Percentiles rank a stretch among this genome's conserved stretches.
Conservation (phyloP, 1,284 basidiomycete genomes). For the Moesziomyces parantarcticus region DNA sequence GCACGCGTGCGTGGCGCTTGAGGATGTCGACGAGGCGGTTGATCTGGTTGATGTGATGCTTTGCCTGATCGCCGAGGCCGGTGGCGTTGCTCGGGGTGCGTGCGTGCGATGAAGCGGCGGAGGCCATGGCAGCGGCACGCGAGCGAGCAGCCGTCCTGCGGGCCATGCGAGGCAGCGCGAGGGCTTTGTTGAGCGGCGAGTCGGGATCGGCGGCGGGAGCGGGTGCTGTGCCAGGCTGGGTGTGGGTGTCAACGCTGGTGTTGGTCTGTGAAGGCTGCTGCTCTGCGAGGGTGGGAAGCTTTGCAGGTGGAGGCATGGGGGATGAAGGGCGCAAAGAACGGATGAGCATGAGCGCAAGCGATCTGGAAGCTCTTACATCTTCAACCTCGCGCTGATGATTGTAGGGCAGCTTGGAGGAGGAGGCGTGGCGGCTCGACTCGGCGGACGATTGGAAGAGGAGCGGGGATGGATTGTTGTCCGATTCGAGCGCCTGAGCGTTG, state of each 20-base stretch:
- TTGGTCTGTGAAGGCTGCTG: neutral
- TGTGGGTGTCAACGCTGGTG: neutral
- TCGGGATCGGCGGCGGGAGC: conserved; percentile 11
- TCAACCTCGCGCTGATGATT: conserved; percentile 25
- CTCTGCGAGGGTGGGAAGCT: conserved; percentile 33
- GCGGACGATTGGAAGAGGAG: neutral
- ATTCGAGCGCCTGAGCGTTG: conserved; percentile 1
- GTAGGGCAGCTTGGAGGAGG: conserved; percentile 1
- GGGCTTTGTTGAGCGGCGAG: conserved; percentile 24
- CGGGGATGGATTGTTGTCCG: neutral
- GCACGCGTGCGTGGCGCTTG: conserved; percentile 79
- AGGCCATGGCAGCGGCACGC: conserved; percentile 44
- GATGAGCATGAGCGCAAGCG: conserved; percentile 38
- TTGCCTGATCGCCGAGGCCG: conserved; percentile 50
- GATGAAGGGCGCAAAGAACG: conserved; percentile 35
- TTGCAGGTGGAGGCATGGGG: conserved; percentile 24
- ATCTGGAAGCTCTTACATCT: conserved; percentile 42
- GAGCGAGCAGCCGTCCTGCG: conserved; percentile 38
- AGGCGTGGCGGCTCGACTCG: neutral
- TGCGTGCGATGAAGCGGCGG: conserved; percentile 32
- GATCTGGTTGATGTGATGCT: conserved; percentile 68
- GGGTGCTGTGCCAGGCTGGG: too few relatives aligned
- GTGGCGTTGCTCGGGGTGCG: conserved; percentile 53
- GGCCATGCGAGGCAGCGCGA: conserved; percentile 32
- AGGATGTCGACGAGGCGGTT: conserved; percentile 77